These are phyloP conservation scores for Pascua sp. DNA, from an alignment of 1,284 basidiomycete species.

Conservation along the genomic window DNA sequence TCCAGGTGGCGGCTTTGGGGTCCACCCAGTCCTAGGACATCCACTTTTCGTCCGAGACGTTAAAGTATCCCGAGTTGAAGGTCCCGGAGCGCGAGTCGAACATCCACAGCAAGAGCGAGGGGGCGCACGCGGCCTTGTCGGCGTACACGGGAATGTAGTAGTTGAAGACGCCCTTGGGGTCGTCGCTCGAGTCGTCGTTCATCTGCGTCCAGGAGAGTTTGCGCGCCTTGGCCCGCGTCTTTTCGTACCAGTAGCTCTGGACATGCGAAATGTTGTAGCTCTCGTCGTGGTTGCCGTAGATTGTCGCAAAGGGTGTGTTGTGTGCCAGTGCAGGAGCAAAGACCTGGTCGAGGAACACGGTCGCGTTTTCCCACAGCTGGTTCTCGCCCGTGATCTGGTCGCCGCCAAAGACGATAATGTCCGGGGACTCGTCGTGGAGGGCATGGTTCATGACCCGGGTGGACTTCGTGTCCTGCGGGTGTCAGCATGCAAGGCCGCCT, in stretches of 20 bases:
- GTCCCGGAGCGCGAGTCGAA: slow-evolving; percentile 17
- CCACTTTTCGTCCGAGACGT: slow-evolving; percentile 7
- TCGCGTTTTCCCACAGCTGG: slow-evolving; percentile 21
- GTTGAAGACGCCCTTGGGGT: slow-evolving; percentile 18
- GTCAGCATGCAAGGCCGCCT: background rate
- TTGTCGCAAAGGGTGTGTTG: slow-evolving; percentile 15
- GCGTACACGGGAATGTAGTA: slow-evolving; percentile 25
- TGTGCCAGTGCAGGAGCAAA: slow-evolving; percentile 14
- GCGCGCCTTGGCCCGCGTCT: background rate
- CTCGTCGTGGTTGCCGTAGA: slow-evolving; percentile 28
- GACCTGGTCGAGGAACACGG: slow-evolving; percentile 16
- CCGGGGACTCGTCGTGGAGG: slow-evolving; percentile 20
- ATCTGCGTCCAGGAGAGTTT: slow-evolving; percentile 5
- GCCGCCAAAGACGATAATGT: slow-evolving; percentile 24
- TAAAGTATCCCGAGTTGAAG: slow-evolving; percentile 14
- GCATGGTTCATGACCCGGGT: slow-evolving; percentile 12
- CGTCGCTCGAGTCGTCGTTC: background rate
- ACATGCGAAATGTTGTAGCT: slow-evolving; percentile 23
- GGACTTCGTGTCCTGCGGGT: slow-evolving; percentile 15
- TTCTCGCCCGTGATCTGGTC: slow-evolving; percentile 29
- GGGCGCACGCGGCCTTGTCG: slow-evolving; percentile 1
- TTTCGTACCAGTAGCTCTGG: slow-evolving; percentile 4
- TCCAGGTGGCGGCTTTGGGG: slow-evolving; percentile 11
- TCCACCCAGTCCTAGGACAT: slow-evolving; percentile 23
- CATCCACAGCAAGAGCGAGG: slow-evolving; percentile 24